These are phyloP conservation scores for Tausonia pullulans DNA, from an alignment of 1,284 basidiomycete species.

Conservation along the genomic window DNA sequence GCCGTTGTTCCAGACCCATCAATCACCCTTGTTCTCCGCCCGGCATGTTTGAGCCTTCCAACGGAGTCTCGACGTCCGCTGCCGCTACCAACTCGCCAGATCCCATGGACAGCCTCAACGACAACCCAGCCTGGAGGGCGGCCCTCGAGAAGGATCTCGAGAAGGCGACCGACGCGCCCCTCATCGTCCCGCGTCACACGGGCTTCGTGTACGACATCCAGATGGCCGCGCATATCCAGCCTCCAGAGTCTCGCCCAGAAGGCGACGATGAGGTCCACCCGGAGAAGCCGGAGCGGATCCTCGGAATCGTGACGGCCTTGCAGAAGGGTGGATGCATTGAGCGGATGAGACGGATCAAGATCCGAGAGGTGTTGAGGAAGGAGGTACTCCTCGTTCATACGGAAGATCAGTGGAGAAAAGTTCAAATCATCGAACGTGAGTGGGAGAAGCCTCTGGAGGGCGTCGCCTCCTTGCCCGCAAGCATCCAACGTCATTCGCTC, in stretches of 20 bases:
- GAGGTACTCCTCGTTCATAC: constrained; percentile 85
- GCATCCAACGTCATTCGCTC: too few species aligned
- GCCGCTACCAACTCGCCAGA: too few species aligned
- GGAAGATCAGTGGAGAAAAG: constrained; percentile 80
- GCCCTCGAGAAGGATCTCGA: too few species aligned
- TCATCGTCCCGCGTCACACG: constrained; percentile 21
- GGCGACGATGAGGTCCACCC: constrained; percentile 48
- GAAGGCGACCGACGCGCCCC: not conserved
- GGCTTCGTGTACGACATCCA: constrained; percentile 79
- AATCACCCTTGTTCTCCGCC: too few species aligned
- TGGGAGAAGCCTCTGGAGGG: not conserved
- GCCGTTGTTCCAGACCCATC: too few species aligned
- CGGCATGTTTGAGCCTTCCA: too few species aligned
- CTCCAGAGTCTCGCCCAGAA: constrained; percentile 24
- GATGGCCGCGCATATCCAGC: constrained; percentile 68
- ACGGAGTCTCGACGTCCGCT: too few species aligned
- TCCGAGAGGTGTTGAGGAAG: constrained; percentile 57
- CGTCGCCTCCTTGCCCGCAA: too few species aligned
- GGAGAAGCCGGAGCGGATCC: constrained; percentile 78
- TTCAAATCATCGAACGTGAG: constrained; percentile 37
- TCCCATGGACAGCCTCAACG: too few species aligned
- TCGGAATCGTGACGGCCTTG: constrained; percentile 61
- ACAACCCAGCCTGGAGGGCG: too few species aligned
- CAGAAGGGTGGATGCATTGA: constrained; percentile 48
- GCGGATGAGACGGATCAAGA: constrained; percentile 67